Evolutionary conservation across 129 eudicot genomes (phyloP).

Genomic region (Sambucus nigra): DNA sequence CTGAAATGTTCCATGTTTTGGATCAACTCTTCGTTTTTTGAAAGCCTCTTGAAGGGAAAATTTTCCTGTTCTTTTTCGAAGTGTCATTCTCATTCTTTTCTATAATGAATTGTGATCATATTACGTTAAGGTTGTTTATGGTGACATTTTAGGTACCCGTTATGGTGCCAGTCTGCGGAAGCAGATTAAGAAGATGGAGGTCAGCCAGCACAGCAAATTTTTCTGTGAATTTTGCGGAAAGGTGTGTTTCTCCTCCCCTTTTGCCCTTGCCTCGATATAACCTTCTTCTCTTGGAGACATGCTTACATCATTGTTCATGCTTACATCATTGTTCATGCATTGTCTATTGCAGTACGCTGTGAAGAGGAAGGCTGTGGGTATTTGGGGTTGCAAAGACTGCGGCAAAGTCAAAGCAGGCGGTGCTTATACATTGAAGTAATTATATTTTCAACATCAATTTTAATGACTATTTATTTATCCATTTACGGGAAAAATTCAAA

Average conservation of each 20-base stretch:
- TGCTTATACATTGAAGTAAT: conserved; percentile 91
- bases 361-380: conserved; percentile 95
- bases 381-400: conserved; percentile 97
- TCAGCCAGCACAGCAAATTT: conserved; percentile 83
- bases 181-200: conserved; percentile 96
- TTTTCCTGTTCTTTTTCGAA: too few relatives aligned
- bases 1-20: too few relatives aligned
- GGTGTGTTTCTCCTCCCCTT: conserved; percentile 22
- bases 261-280: not conserved
- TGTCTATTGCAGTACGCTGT: conserved; percentile 63
- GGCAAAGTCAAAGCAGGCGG: conserved; percentile 98
- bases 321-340: too few relatives aligned
- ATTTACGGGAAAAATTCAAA: too few relatives aligned
- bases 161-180: conserved; percentile 98
- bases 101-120: too few relatives aligned
- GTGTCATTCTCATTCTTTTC: too few relatives aligned
- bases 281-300: too few relatives aligned
- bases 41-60: too few relatives aligned
- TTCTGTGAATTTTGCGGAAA: conserved; percentile 93
- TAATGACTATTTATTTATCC: too few relatives aligned
- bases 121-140: too few relatives aligned
- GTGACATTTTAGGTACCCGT: conserved; percentile 58
- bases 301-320: too few relatives aligned
- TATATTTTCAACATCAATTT: not conserved
- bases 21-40: too few relatives aligned